A percentile compares a stretch with the other conserved stretches of the same genome.
Conservation (phyloP, 164 flowering plant genomes). For the Liquidambar formosana region DNA sequence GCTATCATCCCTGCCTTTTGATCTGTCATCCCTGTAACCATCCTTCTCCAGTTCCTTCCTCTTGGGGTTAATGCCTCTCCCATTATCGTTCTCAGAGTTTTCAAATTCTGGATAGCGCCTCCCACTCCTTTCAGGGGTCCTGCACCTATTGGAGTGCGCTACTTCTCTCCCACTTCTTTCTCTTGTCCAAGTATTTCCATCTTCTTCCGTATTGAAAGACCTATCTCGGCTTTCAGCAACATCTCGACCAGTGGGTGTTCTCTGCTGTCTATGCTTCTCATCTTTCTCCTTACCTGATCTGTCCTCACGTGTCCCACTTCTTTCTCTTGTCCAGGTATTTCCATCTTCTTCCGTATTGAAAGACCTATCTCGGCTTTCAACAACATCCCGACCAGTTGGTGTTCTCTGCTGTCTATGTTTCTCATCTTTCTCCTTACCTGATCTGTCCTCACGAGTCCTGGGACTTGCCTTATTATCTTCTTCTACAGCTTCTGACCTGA, state of each 20-base stretch:
- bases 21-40: slow-evolving; percentile 59
- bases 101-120: slow-evolving; percentile 61
- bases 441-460: slow-evolving; percentile 45
- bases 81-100: slow-evolving; percentile 62
- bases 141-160: slow-evolving; percentile 47
- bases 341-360: too few relatives aligned
- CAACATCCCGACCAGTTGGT: too few relatives aligned
- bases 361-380: too few relatives aligned
- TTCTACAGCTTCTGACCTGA: slow-evolving; percentile 49
- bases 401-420: too few relatives aligned
- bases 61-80: slow-evolving; percentile 44
- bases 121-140: slow-evolving; percentile 68
- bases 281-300: too few relatives aligned
- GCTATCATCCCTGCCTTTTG: slow-evolving; percentile 66
- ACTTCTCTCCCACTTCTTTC: slow-evolving; percentile 59
- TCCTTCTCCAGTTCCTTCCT: slow-evolving; percentile 66
- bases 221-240: too few relatives aligned
- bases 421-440: too few relatives aligned
- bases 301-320: too few relatives aligned
- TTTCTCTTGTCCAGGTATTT: slow-evolving; percentile 64
- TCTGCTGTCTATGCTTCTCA: too few relatives aligned
- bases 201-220: too few relatives aligned
- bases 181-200: slow-evolving; percentile 36
- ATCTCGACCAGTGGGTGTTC: too few relatives aligned
- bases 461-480: slow-evolving; percentile 50